phyloP scores from a whole-genome alignment of 768 basidiomycete species.

The Rossbeevera mucosa region DNA sequence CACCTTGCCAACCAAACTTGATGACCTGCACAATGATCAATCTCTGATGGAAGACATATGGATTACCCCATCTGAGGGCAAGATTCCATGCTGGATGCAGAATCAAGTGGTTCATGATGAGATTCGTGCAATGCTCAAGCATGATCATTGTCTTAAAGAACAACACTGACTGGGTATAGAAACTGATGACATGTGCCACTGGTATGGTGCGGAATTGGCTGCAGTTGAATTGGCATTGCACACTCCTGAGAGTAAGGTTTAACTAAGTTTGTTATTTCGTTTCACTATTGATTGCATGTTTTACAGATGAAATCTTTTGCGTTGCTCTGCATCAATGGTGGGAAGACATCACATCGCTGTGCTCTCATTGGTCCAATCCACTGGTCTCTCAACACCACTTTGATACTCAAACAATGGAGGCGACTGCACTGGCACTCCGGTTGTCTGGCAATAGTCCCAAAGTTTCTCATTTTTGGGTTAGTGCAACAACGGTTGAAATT shows the following conservation, averaged over 20 bases:
- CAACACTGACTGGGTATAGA: neutral
- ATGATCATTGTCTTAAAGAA: neutral
- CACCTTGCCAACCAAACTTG: neutral
- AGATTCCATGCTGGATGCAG: neutral
- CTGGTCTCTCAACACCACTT: conserved; percentile 8
- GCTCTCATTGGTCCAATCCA: conserved; percentile 12
- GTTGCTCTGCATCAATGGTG: neutral
- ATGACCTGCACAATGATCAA: neutral
- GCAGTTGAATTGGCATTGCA: conserved; percentile 11
- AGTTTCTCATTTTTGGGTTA: conserved; percentile 1
- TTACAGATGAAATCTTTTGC: too few relatives aligned
- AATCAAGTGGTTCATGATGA: neutral
- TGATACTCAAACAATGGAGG: conserved; percentile 6
- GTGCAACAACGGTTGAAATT: neutral
- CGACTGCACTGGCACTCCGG: neutral
- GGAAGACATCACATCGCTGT: neutral
- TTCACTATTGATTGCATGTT: too few relatives aligned
- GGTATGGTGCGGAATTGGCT: neutral
- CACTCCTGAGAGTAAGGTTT: conserved; percentile 8
- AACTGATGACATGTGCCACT: neutral
- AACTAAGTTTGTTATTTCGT: too few relatives aligned
- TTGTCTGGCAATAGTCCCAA: neutral
- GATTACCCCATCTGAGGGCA: neutral
- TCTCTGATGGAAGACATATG: neutral
- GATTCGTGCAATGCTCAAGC: neutral